Conservation (phyloP, 495 filamentous ascomycete genomes). For the Saxophila tyrrhenica region DNA sequence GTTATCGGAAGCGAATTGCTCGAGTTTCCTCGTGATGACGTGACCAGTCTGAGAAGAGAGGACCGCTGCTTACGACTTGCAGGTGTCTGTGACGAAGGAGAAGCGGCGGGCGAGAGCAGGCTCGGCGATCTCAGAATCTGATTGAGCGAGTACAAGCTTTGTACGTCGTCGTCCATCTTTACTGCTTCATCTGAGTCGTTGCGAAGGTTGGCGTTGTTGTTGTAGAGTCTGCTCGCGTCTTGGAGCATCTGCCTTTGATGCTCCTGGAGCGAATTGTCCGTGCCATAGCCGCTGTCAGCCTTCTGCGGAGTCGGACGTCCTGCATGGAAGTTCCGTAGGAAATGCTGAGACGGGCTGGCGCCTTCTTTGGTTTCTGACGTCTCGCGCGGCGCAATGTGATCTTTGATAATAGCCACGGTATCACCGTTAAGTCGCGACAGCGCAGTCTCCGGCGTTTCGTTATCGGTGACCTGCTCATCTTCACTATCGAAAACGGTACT, state of each 20-base stretch:
- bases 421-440: slow-evolving; percentile 10
- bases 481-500: slow-evolving; percentile 16
- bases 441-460: slow-evolving; percentile 13
- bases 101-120: not conserved
- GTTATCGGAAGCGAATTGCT: not conserved
- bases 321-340: not conserved
- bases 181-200: not conserved
- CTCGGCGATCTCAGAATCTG: slow-evolving; percentile 17
- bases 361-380: not conserved
- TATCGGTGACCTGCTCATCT: not conserved
- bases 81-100: not conserved
- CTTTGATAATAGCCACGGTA: not conserved
- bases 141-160: slow-evolving; percentile 26
- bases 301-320: slow-evolving; percentile 4
- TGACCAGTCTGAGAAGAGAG: slow-evolving; percentile 1
- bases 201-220: not conserved
- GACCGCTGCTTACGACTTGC: slow-evolving; percentile 9
- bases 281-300: slow-evolving; percentile 18
- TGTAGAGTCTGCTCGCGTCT: not conserved
- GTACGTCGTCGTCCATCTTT: slow-evolving; percentile 4
- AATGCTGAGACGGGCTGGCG: not conserved
- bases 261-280: slow-evolving; percentile 2
- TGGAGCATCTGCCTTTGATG: not conserved
- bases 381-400: not conserved
- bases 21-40: not conserved